phyloP scores from a whole-genome alignment of 179 eudicot species.

The Silene noctiflora region DNA sequence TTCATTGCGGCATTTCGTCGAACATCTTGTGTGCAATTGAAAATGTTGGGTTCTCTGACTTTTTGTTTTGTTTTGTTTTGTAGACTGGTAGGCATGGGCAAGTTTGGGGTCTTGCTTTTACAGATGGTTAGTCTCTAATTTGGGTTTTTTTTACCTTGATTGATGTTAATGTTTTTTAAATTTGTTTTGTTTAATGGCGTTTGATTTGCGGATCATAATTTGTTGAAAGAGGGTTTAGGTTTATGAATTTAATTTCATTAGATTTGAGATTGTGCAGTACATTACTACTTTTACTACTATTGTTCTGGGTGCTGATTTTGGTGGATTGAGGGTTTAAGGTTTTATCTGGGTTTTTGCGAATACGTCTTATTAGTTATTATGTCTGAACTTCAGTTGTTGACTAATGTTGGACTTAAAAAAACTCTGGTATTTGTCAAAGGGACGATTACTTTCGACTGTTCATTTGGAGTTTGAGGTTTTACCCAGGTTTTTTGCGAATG shows the following conservation, averaged over 20 bases:
- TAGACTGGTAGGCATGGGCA: constrained; percentile 93
- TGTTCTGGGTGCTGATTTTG: neutral
- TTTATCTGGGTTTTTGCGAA: neutral
- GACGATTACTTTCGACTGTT: neutral
- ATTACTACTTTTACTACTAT: neutral
- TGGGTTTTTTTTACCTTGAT: neutral
- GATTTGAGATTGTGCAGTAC: neutral
- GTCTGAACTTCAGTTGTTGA: neutral
- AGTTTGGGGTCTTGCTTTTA: constrained; percentile 90
- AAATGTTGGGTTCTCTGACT: neutral
- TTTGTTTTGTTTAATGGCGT: neutral
- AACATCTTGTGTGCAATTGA: constrained; percentile 22
- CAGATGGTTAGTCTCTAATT: constrained; percentile 56
- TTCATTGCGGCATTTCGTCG: constrained; percentile 28
- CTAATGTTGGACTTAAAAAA: neutral
- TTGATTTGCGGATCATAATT: neutral
- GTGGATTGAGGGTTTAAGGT: neutral
- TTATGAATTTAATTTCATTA: neutral
- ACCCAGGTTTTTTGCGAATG: too few species aligned
- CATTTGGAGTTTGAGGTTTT: too few species aligned
- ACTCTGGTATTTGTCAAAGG: neutral
- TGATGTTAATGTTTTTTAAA: neutral
- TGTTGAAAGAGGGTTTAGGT: neutral
- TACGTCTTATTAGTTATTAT: neutral
- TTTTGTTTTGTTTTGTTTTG: constrained; percentile 24